A percentile compares a stretch with the other conserved stretches of the same genome.
Conservation (phyloP, 23 red algal genomes). For the Cyanidium caldarium region DNA sequence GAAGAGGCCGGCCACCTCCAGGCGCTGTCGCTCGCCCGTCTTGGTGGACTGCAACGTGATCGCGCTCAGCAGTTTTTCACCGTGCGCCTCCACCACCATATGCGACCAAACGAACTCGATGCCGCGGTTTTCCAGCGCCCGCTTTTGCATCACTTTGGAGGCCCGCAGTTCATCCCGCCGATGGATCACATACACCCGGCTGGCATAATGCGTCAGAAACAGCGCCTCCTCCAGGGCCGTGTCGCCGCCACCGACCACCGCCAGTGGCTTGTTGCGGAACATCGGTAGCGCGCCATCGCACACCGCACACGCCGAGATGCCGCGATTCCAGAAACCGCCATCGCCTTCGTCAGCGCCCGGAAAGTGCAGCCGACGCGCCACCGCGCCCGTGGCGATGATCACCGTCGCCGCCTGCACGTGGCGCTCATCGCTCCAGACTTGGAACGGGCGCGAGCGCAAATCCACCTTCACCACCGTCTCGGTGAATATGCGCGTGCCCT, state of each 20-base stretch:
- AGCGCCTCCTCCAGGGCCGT: constrained; percentile 89
- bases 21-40: background rate
- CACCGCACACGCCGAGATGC: constrained; percentile 86
- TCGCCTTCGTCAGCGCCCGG: constrained; percentile 25
- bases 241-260: constrained; percentile 85
- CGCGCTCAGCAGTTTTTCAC: constrained; percentile 44
- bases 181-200: constrained; percentile 56
- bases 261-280: constrained; percentile 46
- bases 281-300: constrained; percentile 92
- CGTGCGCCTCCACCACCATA: constrained; percentile 49
- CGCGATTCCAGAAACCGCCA: constrained; percentile 68
- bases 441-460: constrained; percentile 46
- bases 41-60: constrained; percentile 56
- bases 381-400: constrained; percentile 80
- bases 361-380: constrained; percentile 65
- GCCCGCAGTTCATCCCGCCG: constrained; percentile 69
- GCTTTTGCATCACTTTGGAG: constrained; percentile 85
- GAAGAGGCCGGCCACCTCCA: constrained; percentile 58
- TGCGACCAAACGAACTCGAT: constrained; percentile 63
- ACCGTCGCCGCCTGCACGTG: constrained; percentile 21
- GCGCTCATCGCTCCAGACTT: constrained; percentile 26
- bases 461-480: constrained; percentile 74
- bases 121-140: constrained; percentile 43
- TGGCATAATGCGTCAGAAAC: constrained; percentile 83
- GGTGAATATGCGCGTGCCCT: constrained; percentile 61